Evolutionary conservation across 2,329 filamentous ascomycete species (phyloP).

Genomic region (Esteya vermicola): DNA sequence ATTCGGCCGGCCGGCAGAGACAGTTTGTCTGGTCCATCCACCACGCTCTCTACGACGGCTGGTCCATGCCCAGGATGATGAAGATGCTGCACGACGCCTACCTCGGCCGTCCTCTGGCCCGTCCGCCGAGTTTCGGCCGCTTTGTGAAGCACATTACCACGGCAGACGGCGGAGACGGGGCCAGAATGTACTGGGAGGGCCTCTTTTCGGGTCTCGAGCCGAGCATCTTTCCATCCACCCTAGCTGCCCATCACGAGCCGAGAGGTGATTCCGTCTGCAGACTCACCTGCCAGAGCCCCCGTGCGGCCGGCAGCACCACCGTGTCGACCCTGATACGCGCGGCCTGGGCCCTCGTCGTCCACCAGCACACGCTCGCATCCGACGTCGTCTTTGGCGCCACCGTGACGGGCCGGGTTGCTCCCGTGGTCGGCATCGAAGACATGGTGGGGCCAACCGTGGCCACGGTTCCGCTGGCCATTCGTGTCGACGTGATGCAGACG

Average conservation of each 20-base stretch:
- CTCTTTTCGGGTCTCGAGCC: not conserved
- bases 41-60: constrained; percentile 40
- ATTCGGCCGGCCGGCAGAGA: too few species aligned
- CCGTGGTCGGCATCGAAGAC: constrained; percentile 39
- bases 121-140: not conserved
- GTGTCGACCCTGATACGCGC: constrained; percentile 29
- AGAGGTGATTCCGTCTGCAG: too few species aligned
- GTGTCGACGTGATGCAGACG: constrained; percentile 23
- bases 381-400: constrained; percentile 45
- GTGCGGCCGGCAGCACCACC: not conserved
- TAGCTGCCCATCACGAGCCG: not conserved
- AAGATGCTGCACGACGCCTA: too few species aligned
- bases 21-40: constrained; percentile 40
- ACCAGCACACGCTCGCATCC: constrained; percentile 28
- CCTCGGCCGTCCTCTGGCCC: not conserved
- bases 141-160: too few species aligned
- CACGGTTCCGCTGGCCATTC: constrained; percentile 41
- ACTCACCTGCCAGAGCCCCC: too few species aligned
- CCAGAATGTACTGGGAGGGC: not conserved
- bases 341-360: constrained; percentile 42
- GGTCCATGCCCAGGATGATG: too few species aligned
- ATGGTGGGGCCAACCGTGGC: constrained; percentile 32
- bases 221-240: not conserved
- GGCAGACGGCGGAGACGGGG: not conserved
- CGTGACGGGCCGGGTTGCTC: constrained; percentile 31